Evolutionary conservation across 495 filamentous ascomycete genomes (phyloP).

Genomic region (Elaphomyces granulatus): DNA sequence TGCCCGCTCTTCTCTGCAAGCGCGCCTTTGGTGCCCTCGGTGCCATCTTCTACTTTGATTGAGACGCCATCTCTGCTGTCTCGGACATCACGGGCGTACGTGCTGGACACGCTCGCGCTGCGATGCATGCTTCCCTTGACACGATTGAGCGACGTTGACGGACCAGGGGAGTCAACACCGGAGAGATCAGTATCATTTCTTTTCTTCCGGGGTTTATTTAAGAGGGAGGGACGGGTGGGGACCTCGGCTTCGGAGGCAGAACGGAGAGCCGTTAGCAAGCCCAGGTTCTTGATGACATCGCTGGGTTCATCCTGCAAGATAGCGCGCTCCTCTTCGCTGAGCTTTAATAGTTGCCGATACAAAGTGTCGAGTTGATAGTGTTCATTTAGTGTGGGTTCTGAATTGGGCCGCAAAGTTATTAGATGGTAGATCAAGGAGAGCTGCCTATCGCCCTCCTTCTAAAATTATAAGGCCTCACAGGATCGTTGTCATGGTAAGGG

Average conservation of each 20-base stretch:
- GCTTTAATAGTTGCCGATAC: constrained; percentile 48
- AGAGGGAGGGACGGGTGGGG: constrained; percentile 29
- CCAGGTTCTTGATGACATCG: constrained; percentile 44
- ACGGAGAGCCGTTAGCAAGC: constrained; percentile 45
- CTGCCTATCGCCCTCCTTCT: neutral
- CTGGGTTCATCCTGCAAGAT: constrained; percentile 44
- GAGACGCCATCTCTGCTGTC: constrained; percentile 24
- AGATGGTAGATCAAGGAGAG: neutral
- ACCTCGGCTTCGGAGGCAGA: constrained; percentile 45
- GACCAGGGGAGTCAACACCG: constrained; percentile 53
- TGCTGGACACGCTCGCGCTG: constrained; percentile 42
- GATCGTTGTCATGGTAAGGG: neutral
- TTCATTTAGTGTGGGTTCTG: constrained; percentile 27
- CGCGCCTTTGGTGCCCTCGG: constrained; percentile 35
- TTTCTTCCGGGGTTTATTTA: constrained; percentile 45
- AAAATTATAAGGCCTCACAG: neutral
- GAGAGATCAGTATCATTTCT: constrained; percentile 57
- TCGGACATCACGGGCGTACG: constrained; percentile 25
- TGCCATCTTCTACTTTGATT: constrained; percentile 43
- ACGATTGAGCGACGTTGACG: constrained; percentile 34
- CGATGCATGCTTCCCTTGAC: constrained; percentile 34
- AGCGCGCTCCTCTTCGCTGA: constrained; percentile 46
- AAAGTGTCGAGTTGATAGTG: constrained; percentile 39
- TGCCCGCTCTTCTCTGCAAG: constrained; percentile 35
- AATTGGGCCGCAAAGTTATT: neutral